A percentile compares a stretch with the other conserved stretches of the same genome.
phyloP scores from a whole-genome alignment of 2,329 filamentous ascomycete species.

The Raffaelea albimanens region DNA sequence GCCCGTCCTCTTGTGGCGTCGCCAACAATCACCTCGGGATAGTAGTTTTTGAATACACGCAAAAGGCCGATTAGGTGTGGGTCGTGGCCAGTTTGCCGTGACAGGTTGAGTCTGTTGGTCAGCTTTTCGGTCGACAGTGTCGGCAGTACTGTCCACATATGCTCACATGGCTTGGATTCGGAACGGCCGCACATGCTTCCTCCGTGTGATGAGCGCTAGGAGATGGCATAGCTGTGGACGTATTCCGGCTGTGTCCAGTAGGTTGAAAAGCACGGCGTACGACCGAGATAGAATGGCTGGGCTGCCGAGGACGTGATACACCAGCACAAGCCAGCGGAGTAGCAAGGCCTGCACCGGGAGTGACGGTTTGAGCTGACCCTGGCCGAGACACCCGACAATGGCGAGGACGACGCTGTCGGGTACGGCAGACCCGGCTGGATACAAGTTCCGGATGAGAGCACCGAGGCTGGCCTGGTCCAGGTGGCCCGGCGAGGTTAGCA shows the following conservation, averaged over 20 bases:
- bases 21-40: conserved; percentile 77
- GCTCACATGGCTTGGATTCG: conserved; percentile 64
- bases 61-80: conserved; percentile 64
- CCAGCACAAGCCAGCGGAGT: conserved; percentile 69
- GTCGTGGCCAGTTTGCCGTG: conserved; percentile 59
- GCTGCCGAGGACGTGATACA: conserved; percentile 55
- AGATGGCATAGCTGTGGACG: conserved; percentile 63
- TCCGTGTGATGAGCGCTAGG: conserved; percentile 66
- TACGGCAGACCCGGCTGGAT: conserved; percentile 56
- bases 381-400: conserved; percentile 64
- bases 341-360: conserved; percentile 60
- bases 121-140: too few relatives aligned
- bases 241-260: conserved; percentile 71
- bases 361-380: conserved; percentile 66
- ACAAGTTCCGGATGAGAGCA: conserved; percentile 62
- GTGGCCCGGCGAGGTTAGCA: conserved; percentile 56
- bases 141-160: too few relatives aligned
- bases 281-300: conserved; percentile 54
- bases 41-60: conserved; percentile 83
- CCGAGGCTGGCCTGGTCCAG: conserved; percentile 69
- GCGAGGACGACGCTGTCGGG: conserved; percentile 50
- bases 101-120: conserved; percentile 40
- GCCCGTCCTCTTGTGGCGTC: conserved; percentile 53
- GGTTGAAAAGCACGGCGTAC: conserved; percentile 70
- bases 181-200: conserved; percentile 76